Conservation (phyloP, 768 basidiomycete genomes). For the Boletus speciosus region DNA sequence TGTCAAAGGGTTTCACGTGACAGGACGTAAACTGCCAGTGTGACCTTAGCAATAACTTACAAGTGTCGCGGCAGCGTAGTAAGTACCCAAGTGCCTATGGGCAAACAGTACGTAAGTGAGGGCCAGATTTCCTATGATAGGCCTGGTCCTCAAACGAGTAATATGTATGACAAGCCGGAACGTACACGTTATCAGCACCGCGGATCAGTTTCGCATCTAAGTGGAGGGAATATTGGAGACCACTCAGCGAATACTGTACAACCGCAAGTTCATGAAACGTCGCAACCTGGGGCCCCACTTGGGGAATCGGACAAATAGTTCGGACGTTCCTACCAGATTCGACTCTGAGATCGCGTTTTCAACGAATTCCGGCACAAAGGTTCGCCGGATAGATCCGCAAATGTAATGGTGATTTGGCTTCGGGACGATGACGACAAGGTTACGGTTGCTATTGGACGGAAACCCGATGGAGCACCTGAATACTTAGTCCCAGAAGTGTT, state of each 20-base stretch:
- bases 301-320: not conserved
- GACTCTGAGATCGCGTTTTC: not conserved
- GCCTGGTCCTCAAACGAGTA: not conserved
- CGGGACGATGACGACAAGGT: not conserved
- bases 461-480: not conserved
- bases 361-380: not conserved
- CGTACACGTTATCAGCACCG: not conserved
- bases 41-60: not conserved
- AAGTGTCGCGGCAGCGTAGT: not conserved
- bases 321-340: not conserved
- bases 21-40: not conserved
- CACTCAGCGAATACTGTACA: not conserved
- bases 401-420: not conserved
- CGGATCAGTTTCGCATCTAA: not conserved
- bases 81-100: not conserved
- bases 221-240: not conserved
- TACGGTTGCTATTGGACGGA: not conserved
- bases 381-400: not conserved
- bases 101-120: not conserved
- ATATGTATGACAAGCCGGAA: not conserved
- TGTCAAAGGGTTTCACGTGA: not conserved
- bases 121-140: too few relatives aligned
- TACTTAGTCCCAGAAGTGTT: not conserved
- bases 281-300: not conserved
- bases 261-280: not conserved